Base-by-base conservation (phyloP, 2,329 filamentous ascomycete species). In the Alternaria consortialis region DNA sequence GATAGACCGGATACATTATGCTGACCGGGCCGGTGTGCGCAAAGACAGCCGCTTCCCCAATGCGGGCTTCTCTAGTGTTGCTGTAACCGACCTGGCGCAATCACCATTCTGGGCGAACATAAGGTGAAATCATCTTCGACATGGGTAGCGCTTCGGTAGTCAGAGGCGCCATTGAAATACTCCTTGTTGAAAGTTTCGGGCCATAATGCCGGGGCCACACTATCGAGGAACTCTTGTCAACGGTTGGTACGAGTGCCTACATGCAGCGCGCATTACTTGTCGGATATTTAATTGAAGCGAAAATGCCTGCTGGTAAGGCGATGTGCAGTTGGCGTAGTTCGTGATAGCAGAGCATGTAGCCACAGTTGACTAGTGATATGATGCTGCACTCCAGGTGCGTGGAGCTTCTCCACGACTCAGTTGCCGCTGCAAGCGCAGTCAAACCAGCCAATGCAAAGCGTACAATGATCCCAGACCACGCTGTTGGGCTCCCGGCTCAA, bases 1-100 rank as follows among this genome's bases (percentile, higher is more conserved):
- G 5, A 87, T 94, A 27, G 74, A 80, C 32, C 83, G 88, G 59
- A 81, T 95, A 32, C 73, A 77, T 67, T 80, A 75, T 60, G 72
- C 80, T 36, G 72, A 76, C 39, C 69, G 63, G 29, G 65, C 62
- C 37, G 69, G 65, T 47, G 48, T 59, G 17, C 62, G 64, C 57
- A 68, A 63, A 36, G 73, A 78, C 68, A 62, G 58, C 66, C 71
- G 76, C 53, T 74, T 75, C 71, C 76, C 70, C 71, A 77, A 64
- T 52, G 68, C 64, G 67, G 75, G 64, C 69, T 81, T 75, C 62
- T 77, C 73, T 29, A 72, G 68, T 65, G 75, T 79, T 42, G 53
- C 69, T 47, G 62, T 77, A 42, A 67, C 65, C 36, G 68, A 73
- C 32, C 68, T 78, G 53, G 66, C 58, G 43, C 66, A 64, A 39